Evolutionary conservation across 345 rosid genomes (phyloP), one percentile per base, ranked within the genome.

Genomic region (Rhodamnia argentea): DNA sequence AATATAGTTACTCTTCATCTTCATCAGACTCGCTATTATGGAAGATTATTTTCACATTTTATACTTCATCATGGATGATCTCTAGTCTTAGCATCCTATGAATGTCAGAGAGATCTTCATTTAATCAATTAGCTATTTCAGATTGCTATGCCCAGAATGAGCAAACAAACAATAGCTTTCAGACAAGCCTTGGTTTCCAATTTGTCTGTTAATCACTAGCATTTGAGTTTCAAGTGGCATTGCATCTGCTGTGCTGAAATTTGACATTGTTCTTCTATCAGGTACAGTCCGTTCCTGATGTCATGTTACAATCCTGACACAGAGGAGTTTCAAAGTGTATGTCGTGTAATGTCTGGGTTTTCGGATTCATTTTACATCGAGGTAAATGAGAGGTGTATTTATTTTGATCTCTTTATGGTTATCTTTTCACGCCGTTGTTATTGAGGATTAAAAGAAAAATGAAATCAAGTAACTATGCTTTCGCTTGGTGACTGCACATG

Each of bases 241-340:
- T 18, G 75, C 42, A n/a, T 52, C 29, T 78, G 32, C 83, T 56
- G 23, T 40, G 12, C 6, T 64, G 52, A 70, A 20, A 70, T 70
- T 70, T 70, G 78, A 32, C 44, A 4, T 82, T 88, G 87, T 27
- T 13, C 11, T 60, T 13, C 11, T 60, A 60, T 40, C 94, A 95
- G 99, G 99, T 93, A 89, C 88, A 96, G 98, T 90, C 99, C 98
- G 76, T 95, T 94, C 90, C 99, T 96, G 85, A 91, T 96, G 98
- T 97, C 99, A 83, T 96, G 99, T 84, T 95, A 92, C 89, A 90
- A 92, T 86, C 94, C 96, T 29, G 98, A 96, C 88, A 90, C 91
- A 27, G 98, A 95, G 90, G 98, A 94, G 85, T 96, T 88, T 84
- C 96, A 95, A 86, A 93, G 98, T 82, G 95, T 94, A 20, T 96